Conservation (phyloP, 352 stramenopile species). For the Aphanomyces euteiches region DNA sequence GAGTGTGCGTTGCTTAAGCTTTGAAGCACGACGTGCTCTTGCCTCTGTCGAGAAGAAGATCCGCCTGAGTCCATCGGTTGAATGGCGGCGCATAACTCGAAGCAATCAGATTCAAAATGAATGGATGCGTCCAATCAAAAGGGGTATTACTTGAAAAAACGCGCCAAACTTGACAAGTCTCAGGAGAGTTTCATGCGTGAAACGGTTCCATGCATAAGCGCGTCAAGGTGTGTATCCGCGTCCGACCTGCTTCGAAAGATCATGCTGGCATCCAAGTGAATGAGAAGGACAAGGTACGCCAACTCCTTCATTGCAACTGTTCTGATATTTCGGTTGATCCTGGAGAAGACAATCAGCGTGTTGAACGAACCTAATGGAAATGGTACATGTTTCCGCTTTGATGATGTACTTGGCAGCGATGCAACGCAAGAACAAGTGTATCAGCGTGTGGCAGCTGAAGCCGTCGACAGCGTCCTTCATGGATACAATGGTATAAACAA, state of each 20-base stretch:
- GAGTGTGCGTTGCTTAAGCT: conserved; percentile 17
- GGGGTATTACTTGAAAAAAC: background rate
- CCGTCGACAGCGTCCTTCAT: conserved; percentile 55
- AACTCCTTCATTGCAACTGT: background rate
- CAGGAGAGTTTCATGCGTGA: background rate
- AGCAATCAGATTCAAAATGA: background rate
- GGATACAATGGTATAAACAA: conserved; percentile 54
- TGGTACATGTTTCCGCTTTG: conserved; percentile 61
- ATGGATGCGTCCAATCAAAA: background rate
- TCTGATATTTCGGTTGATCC: too few relatives aligned
- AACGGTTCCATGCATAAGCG: conserved; percentile 52
- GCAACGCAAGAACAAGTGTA: conserved; percentile 58
- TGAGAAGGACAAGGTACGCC: conserved; percentile 43
- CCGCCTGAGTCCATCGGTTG: background rate
- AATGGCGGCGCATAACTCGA: too few relatives aligned
- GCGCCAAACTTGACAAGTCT: background rate
- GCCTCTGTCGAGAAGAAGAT: background rate
- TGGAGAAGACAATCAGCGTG: conserved; percentile 52
- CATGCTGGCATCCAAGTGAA: conserved; percentile 44
- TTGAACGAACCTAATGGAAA: conserved; percentile 46
- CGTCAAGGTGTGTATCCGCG: conserved; percentile 64
- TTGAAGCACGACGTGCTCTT: background rate
- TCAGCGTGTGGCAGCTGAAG: conserved; percentile 39
- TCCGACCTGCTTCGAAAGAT: conserved; percentile 40
- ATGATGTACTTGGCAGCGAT: conserved; percentile 48